Base-by-base conservation (phyloP, 306 rosid genomes). In the Vigna reflexopilosa region DNA sequence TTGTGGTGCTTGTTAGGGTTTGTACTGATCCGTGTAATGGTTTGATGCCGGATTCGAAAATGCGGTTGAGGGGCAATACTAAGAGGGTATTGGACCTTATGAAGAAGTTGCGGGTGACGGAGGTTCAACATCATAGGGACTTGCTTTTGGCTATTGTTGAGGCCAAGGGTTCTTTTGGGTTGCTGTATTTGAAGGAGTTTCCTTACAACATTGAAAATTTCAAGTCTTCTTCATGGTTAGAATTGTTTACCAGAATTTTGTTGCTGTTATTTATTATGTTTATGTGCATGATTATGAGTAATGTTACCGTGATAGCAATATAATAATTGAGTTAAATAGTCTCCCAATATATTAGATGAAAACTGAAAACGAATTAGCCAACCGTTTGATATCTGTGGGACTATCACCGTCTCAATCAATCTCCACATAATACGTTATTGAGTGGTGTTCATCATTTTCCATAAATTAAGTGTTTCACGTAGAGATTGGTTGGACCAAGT, bases 21-120 rank as follows among this genome's bases (percentile, higher is more conserved):
- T 95, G 97, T 62, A 90, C 91, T n/a, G 87, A 92, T 79, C 89
- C 98, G 11, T 40, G 75, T 67, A 95, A 95, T 77, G 98, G 98
- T 5, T 83, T 95, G 80, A 88, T 95, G 98, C 96, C 97, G 16
- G 95, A 89, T 80, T 77, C 77, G 68, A 81, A 81, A 75, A 87
- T 76, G 83, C 67, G 67, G 4, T 81, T 95, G 70, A 89, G 57
- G 77, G 98, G 98, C 58, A 95, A 95, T 82, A 76, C 80, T 4
- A 88, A 80, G 83, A 91, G 97, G 61, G 82, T 89, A 51, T 67
- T 84, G 86, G 97, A 79, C 38, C 83, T 92, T 15, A 89, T 90
- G 97, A 92, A 87, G 85, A 90, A 91, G 87, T 80, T 95, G 63
- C 77, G 83, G 72, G 91, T 88, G 36, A 79, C 92, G 5, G 97